Evolutionary conservation across 1,284 basidiomycete genomes (phyloP), one percentile per base, ranked within the genome.

Genomic region (Austropuccinia psidii): DNA sequence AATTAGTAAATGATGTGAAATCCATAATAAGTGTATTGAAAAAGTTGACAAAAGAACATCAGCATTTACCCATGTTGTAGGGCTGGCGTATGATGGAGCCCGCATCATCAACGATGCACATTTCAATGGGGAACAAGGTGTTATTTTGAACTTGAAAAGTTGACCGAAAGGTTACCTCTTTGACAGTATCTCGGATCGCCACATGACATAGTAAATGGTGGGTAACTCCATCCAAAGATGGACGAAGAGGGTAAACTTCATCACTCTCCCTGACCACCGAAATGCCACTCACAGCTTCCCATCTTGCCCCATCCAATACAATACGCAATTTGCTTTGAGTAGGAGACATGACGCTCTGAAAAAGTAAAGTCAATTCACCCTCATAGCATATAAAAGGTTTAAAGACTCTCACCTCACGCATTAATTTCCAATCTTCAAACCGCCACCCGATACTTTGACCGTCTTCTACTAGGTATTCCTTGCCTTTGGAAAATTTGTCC

Each of bases 231-330:
- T 86, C 83, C 33, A 85, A 84, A 76, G 88, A 86, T 7, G 96
- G 94, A 8, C 91, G 87, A 39, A 99, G 84, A 6, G 88, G 86
- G 80, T 95, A 92, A 17, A 91, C 85, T 79, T 88, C 94, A 81
- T 97, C 93, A 69, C 97, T 96, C 81, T 98, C 95, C 55, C 88
- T 85, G 78, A 98, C 93, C 15, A 98, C 95, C 1, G 91, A 91
- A 73, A 99, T 87, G 73, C 90, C 88, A 64, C 90, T 87, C 43
- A 98, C 82, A 54, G 90, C 87, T 78, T 98, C 94, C 95, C 96
- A 99, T 4, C 88, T 83, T 79, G 91, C 92, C 67, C 89, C 91
- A 54, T 91, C 85, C 76, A 98, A 87, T 76, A 90, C 89, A 29
- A 97, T 81, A 1, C 89, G 89, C 50, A 98, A 87, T 75, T 85